phyloP scores from a whole-genome alignment of 108 stramenopile species.

The Skeletonema marinoi region DNA sequence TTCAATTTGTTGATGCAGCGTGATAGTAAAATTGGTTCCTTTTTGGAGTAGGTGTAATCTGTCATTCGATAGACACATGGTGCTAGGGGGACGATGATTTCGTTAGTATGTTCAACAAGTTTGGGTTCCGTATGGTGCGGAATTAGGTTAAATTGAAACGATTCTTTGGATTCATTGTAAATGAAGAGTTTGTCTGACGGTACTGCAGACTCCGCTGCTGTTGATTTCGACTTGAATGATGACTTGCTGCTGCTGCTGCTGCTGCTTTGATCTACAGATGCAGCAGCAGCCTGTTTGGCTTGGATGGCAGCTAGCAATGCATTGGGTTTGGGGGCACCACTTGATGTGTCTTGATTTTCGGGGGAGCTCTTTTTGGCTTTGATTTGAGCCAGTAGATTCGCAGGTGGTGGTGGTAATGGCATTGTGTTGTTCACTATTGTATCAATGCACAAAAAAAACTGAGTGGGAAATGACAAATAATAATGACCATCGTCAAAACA shows the following conservation, averaged over 20 bases:
- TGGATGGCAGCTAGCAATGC: constrained; percentile 47
- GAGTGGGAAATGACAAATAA: too few species aligned
- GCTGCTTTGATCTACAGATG: neutral
- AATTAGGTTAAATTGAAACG: constrained; percentile 46
- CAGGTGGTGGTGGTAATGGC: constrained; percentile 37
- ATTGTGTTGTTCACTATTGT: neutral
- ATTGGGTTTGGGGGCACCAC: neutral
- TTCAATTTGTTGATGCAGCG: constrained; percentile 59
- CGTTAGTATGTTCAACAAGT: constrained; percentile 12
- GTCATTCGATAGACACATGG: constrained; percentile 70
- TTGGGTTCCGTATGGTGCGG: constrained; percentile 16
- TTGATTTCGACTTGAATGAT: neutral
- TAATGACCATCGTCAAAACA: too few species aligned
- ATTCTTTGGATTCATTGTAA: constrained; percentile 31
- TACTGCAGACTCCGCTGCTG: neutral
- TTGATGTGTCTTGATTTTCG: neutral
- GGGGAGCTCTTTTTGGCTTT: constrained; percentile 20
- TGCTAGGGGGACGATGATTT: constrained; percentile 53
- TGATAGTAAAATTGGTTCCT: constrained; percentile 40
- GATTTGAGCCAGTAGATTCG: constrained; percentile 56
- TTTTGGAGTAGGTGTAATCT: constrained; percentile 63
- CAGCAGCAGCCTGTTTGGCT: constrained; percentile 11
- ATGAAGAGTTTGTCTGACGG: constrained; percentile 49
- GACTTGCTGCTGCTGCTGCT: neutral
- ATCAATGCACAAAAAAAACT: too few species aligned